Base-by-base conservation (phyloP, 257 asterid species). In the Penstemon barbatus region DNA sequence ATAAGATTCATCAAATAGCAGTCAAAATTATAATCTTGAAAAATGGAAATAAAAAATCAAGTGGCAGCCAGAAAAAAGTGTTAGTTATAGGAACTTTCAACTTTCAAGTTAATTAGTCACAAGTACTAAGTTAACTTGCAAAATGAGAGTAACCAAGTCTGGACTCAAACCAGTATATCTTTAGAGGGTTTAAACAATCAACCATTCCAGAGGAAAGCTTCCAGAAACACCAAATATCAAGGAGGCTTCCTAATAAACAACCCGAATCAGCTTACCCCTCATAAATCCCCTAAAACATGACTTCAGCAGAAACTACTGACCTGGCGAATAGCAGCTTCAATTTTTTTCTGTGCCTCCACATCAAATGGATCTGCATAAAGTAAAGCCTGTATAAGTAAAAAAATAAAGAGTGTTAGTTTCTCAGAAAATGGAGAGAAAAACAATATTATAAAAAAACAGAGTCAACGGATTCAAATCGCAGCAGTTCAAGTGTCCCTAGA, bases 311-410 rank as follows among this genome's bases (percentile, higher is more conserved):
- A 75, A 76, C 73, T 53, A 69, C 78, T 50, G 63, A 85, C 97
- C 97, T 94, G 96, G 63, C 91, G 97, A 73, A 94, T 94, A 15
- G 96, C 80, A 4, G 84, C 97, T 83, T 94, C 99, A 71, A 94
- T 94, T 80, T 91, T 94, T 89, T 66, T 94, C 69, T 94, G 99
- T 69, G 97, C 95, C 80, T 94, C 99, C 39, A 91, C 95, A 73
- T 94, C 99, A 80, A 94, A 91, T 66, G 99, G 99, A 86, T 94
- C 99, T 18, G 99, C 97, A 80, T 89, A 84, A 61, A 83, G 96
- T 66, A 94, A 84, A 69, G 96, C 97, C 99, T 88, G 65, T 53
- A 62, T 53, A 69, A 50, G 69, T 19, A 36, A 79, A 61, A 57
- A 40, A 45, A 18, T 9, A 8, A 39, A 65, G 60, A 66, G 61